Percentiles rank a stretch among this genome's conserved stretches.
phyloP scores from a whole-genome alignment of 176 grass and related monocot species.

The Urochloa ruziziensis region DNA sequence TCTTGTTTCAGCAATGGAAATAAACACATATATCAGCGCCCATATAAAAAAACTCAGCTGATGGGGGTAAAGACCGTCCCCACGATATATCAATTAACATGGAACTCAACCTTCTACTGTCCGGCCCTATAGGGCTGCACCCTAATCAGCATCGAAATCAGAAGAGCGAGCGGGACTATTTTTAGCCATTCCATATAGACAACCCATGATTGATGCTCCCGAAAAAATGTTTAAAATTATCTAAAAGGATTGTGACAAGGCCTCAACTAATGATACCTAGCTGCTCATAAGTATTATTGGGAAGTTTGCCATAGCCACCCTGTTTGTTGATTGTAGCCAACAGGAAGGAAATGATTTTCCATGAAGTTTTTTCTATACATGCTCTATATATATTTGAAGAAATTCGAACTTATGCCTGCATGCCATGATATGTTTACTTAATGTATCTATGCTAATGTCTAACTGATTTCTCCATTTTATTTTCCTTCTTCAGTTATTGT shows the following conservation, averaged over 20 bases:
- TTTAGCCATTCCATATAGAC: neutral
- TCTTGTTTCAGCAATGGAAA: constrained; percentile 5
- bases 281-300: neutral
- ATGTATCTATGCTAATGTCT: neutral
- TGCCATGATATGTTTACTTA: neutral
- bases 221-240: neutral
- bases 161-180: neutral
- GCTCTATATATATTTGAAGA: neutral
- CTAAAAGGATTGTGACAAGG: neutral
- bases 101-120: too few relatives aligned
- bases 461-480: neutral
- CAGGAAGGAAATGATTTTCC: neutral
- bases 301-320: neutral
- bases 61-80: too few relatives aligned
- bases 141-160: neutral
- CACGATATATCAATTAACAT: too few relatives aligned
- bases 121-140: too few relatives aligned
- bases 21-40: neutral
- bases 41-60: too few relatives aligned
- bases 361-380: neutral
- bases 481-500: neutral
- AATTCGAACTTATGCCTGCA: neutral
- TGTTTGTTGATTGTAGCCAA: neutral
- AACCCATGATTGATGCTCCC: neutral
- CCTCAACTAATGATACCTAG: neutral